Base-by-base conservation (phyloP, 345 rosid genomes). In the Erysimum cheiranthoides region DNA sequence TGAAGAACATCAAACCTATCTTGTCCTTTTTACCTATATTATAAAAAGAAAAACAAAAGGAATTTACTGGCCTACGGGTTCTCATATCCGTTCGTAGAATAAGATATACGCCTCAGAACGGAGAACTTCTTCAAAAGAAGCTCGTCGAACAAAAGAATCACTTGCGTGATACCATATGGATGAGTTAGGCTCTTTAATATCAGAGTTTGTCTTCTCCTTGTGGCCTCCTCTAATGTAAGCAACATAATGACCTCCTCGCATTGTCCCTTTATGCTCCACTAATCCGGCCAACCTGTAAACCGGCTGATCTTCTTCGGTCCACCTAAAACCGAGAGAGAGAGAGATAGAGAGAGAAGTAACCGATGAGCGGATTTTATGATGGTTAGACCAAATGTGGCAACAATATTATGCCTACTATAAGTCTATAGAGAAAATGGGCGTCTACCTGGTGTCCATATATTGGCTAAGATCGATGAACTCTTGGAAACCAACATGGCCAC, bases 221-320 rank as follows among this genome's bases (percentile, higher is more conserved):
- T 76, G 57, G 0, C 74, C 86, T 78, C 73, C 86, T 79, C 86
- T 82, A 36, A 92, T 79, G 64, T 89, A 94, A 18, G 97, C 92
- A 42, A 92, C 89, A 18, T 94, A 92, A 74, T 92, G 98, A 36
- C 99, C 99, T 30, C 93, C 83, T 79, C 96, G 84, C 97, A 95
- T 95, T 43, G 91, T 82, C 75, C 99, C 97, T 39, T 30, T 66
- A 83, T 95, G 99, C 82, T 92, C 97, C 70, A 95, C 97, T 38
- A 92, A 87, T 18, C 97, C 99, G 5, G 70, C 73, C 49, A 92
- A 82, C 30, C 84, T 86, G 58, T 92, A 94, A 10, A 79, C 65
- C n/a, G 79, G 77, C 52, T 77, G 32, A 39, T 76, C 84, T 51
- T 30, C 63, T 65, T 85, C 76, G 4, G 8, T 57, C 25, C 83